phyloP scores from a whole-genome alignment of 805 yeast genomes.

The Suhomyces sp. region DNA sequence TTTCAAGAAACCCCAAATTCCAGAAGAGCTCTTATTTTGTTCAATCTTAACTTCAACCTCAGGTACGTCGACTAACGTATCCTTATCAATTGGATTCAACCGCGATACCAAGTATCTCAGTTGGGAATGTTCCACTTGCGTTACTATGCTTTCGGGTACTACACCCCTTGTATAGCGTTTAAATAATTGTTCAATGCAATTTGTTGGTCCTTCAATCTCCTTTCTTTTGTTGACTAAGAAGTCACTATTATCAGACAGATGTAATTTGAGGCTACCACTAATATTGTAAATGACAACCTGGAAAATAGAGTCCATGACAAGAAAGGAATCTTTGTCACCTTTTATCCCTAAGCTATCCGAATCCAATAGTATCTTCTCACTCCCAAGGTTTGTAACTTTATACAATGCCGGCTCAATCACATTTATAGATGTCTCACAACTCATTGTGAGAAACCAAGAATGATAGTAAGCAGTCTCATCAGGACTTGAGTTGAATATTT shows the following conservation, averaged over 20 bases:
- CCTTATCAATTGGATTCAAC: conserved; percentile 23
- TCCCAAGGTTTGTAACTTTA: conserved; percentile 3
- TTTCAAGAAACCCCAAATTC: conserved; percentile 14
- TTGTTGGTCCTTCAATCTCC: conserved; percentile 14
- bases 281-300: conserved; percentile 25
- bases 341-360: conserved; percentile 11
- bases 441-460: conserved; percentile 26
- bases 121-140: conserved; percentile 40
- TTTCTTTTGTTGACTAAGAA: conserved; percentile 12
- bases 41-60: not conserved
- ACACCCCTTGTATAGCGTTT: no score
- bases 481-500: conserved; percentile 43
- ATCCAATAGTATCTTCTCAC: conserved; percentile 17
- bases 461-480: conserved; percentile 47
- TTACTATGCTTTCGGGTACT: conserved; percentile 26
- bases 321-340: conserved; percentile 12
- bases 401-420: conserved; percentile 34
- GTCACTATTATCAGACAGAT: conserved; percentile 27
- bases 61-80: not conserved
- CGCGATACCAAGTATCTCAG: conserved; percentile 34
- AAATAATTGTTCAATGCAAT: no score
- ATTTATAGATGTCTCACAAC: conserved; percentile 16
- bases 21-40: conserved; percentile 3
- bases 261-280: conserved; percentile 19
- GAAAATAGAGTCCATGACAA: conserved; percentile 32